phyloP scores from a whole-genome alignment of 768 basidiomycete species.

The Podaxis pistillaris region DNA sequence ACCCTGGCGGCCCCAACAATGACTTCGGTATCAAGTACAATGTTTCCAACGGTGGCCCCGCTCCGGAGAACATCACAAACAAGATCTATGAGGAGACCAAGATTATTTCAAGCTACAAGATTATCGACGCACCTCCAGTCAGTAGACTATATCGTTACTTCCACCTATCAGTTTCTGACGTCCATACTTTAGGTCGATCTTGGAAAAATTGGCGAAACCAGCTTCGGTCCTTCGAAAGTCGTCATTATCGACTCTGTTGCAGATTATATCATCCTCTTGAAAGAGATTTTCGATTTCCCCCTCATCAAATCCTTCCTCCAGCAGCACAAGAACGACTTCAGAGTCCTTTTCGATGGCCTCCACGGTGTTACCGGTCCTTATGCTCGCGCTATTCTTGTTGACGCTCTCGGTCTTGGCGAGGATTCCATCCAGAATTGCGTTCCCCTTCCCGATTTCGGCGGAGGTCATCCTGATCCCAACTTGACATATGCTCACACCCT shows the following conservation, averaged over 20 bases:
- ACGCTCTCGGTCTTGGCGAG: constrained; percentile 76
- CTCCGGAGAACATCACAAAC: constrained; percentile 95
- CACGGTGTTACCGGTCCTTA: constrained; percentile 98
- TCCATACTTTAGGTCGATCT: constrained; percentile 65
- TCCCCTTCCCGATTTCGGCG: constrained; percentile 94
- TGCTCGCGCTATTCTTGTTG: constrained; percentile 83
- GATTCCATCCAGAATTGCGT: constrained; percentile 87
- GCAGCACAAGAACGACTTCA: constrained; percentile 65
- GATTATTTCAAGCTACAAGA: constrained; percentile 81
- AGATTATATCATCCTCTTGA: constrained; percentile 82
- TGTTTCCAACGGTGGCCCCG: constrained; percentile 95
- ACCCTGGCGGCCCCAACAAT: constrained; percentile 96
- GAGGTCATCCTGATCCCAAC: constrained; percentile 98
- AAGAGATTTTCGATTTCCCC: constrained; percentile 91
- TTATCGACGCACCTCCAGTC: constrained; percentile 75
- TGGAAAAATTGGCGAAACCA: constrained; percentile 73
- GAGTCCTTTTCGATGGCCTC: constrained; percentile 92
- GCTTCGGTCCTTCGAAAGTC: constrained; percentile 81
- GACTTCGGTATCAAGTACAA: constrained; percentile 99
- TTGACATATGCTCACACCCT: constrained; percentile 94
- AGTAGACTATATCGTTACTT: constrained; percentile 26
- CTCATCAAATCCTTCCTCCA: constrained; percentile 88
- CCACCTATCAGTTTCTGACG: constrained; percentile 5
- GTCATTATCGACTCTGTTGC: constrained; percentile 92
- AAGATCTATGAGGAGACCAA: constrained; percentile 92